A percentile compares a stretch with the other conserved stretches of the same genome.
These are phyloP conservation scores for Suhomyces sp. DNA, from an alignment of 805 yeast genomes.

Conservation along the genomic window DNA sequence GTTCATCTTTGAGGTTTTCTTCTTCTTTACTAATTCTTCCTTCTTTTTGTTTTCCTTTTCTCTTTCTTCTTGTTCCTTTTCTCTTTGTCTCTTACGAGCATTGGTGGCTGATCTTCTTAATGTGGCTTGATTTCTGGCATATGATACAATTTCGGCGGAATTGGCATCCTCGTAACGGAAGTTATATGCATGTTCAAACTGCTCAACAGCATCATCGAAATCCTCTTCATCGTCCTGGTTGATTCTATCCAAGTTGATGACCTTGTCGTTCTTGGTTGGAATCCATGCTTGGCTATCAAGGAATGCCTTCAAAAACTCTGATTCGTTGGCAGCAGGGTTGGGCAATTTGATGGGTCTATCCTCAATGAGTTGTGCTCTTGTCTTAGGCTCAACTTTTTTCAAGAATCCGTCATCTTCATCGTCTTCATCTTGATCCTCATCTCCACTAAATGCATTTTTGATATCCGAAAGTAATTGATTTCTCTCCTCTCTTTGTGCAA, in stretches of 20 bases:
- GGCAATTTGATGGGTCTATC: slow-evolving; percentile 48
- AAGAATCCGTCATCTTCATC: slow-evolving; percentile 52
- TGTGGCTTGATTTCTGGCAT: slow-evolving; percentile 93
- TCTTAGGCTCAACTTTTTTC: slow-evolving; percentile 48
- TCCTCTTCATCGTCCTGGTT: slow-evolving; percentile 71
- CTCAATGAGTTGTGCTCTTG: slow-evolving; percentile 20
- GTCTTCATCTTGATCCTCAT: slow-evolving; percentile 44
- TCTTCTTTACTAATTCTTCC: slow-evolving; percentile 62
- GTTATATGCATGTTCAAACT: slow-evolving; percentile 89
- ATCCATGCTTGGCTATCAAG: slow-evolving; percentile 86
- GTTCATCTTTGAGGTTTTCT: slow-evolving; percentile 73
- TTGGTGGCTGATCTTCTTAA: slow-evolving; percentile 76
- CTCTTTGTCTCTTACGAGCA: slow-evolving; percentile 80
- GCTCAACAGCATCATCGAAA: slow-evolving; percentile 88
- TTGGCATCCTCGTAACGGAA: slow-evolving; percentile 93
- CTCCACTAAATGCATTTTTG: slow-evolving; percentile 56
- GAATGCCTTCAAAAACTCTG: slow-evolving; percentile 71
- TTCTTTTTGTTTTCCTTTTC: slow-evolving; percentile 52
- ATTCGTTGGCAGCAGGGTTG: slow-evolving; percentile 54
- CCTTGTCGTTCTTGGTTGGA: slow-evolving; percentile 65
- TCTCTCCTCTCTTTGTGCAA: slow-evolving; percentile 75
- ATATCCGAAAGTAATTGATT: slow-evolving; percentile 73
- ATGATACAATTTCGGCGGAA: slow-evolving; percentile 86
- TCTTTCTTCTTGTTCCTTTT: slow-evolving; percentile 57
- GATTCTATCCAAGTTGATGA: slow-evolving; percentile 49